These are phyloP conservation scores for Tricholoma bakamatsutake DNA, from an alignment of 768 basidiomycete genomes.

Conservation along the genomic window DNA sequence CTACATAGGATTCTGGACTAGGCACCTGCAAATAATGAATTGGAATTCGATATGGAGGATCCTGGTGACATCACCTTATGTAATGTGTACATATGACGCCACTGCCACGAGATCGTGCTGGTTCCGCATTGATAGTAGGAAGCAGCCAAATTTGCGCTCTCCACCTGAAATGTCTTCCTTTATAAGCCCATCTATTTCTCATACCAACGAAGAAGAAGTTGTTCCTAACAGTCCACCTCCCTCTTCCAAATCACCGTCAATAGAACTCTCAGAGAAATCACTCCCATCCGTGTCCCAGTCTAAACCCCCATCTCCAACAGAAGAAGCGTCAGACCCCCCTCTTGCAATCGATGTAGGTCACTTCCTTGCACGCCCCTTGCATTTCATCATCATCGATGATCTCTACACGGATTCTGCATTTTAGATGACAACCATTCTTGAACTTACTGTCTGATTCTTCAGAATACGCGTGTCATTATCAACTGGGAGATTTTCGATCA, in stretches of 20 bases:
- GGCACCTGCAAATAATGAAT: too few relatives aligned
- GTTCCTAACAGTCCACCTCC: neutral
- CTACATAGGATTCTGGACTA: neutral
- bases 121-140: neutral
- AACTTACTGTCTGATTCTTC: neutral
- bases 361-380: neutral
- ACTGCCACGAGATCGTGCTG: neutral
- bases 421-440: conserved; percentile 1
- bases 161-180: neutral
- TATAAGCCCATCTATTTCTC: neutral
- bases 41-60: too few relatives aligned
- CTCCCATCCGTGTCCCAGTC: neutral
- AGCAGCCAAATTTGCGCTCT: neutral
- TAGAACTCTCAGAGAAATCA: neutral
- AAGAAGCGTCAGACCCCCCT: neutral
- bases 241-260: neutral
- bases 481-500: conserved; percentile 81
- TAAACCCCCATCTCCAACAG: neutral
- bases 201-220: neutral
- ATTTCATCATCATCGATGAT: conserved; percentile 1
- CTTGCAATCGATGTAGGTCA: conserved; percentile 4
- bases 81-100: neutral
- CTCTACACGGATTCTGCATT: neutral
- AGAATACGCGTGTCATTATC: conserved; percentile 36
- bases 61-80: neutral